Percentiles rank a stretch among this genome's conserved stretches.
Conservation (phyloP, 1,139 yeast species). For the Debaryomycetaceae sp. region DNA sequence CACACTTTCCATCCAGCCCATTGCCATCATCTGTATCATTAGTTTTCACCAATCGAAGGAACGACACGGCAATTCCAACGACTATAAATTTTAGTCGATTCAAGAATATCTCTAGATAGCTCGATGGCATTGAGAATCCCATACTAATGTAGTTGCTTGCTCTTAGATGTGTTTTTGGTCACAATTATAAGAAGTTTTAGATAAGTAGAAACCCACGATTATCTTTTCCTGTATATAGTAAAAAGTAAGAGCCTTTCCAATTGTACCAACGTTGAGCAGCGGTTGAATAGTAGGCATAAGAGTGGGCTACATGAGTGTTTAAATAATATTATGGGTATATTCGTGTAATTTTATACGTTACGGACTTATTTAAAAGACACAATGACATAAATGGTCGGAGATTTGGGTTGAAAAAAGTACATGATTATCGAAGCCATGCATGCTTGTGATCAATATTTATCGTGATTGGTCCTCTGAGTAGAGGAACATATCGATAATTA, state of each 20-base stretch:
- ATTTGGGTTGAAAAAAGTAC: background rate
- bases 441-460: constrained; percentile 1
- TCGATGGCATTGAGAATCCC: background rate
- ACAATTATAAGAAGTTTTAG: too few relatives aligned
- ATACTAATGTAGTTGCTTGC: background rate
- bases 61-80: background rate
- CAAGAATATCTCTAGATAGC: background rate
- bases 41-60: background rate
- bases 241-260: too few relatives aligned
- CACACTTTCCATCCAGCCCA: constrained; percentile 42
- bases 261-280: too few relatives aligned
- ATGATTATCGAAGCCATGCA: background rate
- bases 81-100: background rate
- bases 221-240: background rate
- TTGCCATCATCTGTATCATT: constrained; percentile 4
- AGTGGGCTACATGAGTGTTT: background rate
- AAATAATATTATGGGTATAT: background rate
- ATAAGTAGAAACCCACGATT: background rate
- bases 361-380: background rate
- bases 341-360: background rate
- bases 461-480: background rate
- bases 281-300: too few relatives aligned
- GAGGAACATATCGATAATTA: background rate
- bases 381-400: background rate
- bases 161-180: too few relatives aligned